Conservation (phyloP, 352 stramenopile species). For the Thalassiosira exigua region DNA sequence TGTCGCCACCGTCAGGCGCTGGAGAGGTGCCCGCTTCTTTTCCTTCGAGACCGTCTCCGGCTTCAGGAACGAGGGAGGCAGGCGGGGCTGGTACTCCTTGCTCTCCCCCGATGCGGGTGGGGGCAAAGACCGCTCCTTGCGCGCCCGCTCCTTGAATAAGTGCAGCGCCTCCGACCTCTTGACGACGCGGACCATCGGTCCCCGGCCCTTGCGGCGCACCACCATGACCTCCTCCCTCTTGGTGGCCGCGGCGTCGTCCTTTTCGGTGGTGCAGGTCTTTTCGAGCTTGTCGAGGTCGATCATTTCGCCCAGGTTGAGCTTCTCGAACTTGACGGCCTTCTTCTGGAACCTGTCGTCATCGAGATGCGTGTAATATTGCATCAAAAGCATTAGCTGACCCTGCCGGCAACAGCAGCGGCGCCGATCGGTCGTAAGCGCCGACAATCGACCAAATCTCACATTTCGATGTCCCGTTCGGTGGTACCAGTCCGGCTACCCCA, state of each 20-base stretch:
- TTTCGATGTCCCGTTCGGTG: conserved; percentile 56
- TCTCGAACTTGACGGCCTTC: conserved; percentile 55
- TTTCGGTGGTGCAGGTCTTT: conserved; percentile 40
- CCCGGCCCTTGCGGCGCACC: conserved; percentile 22
- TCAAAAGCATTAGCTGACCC: conserved; percentile 3
- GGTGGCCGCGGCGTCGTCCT: conserved; percentile 36
- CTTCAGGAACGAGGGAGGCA: conserved; percentile 13
- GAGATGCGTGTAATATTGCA: neutral
- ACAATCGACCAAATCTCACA: conserved; percentile 26
- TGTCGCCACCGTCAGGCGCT: conserved; percentile 6
- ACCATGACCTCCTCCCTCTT: conserved; percentile 35
- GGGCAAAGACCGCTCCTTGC: conserved; percentile 7
- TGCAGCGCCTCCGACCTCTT: conserved; percentile 21
- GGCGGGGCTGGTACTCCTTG: conserved; percentile 40
- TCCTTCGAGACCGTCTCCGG: conserved; percentile 8
- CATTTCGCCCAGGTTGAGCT: conserved; percentile 44
- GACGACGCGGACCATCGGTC: conserved; percentile 10
- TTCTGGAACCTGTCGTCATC: conserved; percentile 34
- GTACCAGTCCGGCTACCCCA: conserved; percentile 52
- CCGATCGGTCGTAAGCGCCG: neutral
- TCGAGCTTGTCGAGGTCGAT: conserved; percentile 61
- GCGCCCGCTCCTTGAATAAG: conserved; percentile 19
- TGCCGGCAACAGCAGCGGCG: too few species aligned
- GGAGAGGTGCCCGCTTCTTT: conserved; percentile 58
- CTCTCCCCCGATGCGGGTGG: neutral